Evolutionary conservation across 257 asterid genomes (phyloP), one percentile per base, ranked within the genome.

Genomic region (Plantago ovata): DNA sequence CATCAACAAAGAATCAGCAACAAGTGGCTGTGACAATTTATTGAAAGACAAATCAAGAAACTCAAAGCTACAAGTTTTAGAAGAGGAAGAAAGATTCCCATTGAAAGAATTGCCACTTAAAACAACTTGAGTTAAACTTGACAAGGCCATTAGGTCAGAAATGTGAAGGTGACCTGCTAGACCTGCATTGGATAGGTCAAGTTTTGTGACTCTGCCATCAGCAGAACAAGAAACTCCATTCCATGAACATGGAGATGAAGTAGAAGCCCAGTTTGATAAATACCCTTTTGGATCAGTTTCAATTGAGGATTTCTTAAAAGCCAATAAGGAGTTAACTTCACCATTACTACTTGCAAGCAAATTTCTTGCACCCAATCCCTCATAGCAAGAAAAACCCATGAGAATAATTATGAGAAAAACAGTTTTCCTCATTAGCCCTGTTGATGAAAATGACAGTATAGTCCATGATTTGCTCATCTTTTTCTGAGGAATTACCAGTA

Each of bases 31-130:
- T 0, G 98, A 79, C 63, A 87, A 76, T 53, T 50, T 65, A 54
- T 90, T 90, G 66, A 52, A 21, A n/a, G 96, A 86, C 13, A 90
- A 69, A 75, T 91, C 98, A 28, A 91, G 76, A 61, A 66, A 70
- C 76, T 81, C 84, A 43, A 91, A 74, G 68, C 77, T 69, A 75
- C 98, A 91, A 32, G 77, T 74, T 19, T 51, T 56, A 19, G 75
- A 32, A 21, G 64, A 36, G 18, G 69, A 64, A 12, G 89, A 85
- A 43, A 92, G 84, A 63, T 87, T 72, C 12, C 98, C 96, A 43
- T 61, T 42, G 82, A 87, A 92, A 42, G 16, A 77, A 67, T 92
- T 92, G 45, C 95, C 96, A 58, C 68, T 61, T 46, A 92, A 57
- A 21, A 73, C 62, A 53, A 91, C 63, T 18, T 72, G 44, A 57